phyloP scores from a whole-genome alignment of 345 rosid species.

The Citrus trifoliata region DNA sequence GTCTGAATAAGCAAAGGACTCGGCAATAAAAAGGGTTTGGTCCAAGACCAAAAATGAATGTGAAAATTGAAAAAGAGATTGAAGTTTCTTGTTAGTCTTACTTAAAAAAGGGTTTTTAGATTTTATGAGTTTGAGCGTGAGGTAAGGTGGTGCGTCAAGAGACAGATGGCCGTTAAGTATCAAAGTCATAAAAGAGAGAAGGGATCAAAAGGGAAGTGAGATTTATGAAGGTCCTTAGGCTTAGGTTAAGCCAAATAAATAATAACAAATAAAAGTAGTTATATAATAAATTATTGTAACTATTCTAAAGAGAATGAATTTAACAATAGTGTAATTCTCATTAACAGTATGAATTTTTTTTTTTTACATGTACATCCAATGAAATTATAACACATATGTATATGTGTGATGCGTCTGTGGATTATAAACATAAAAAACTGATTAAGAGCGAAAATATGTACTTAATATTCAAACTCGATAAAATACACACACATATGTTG shows the following conservation, averaged over 20 bases:
- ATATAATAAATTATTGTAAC: too few relatives aligned
- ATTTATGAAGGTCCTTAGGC: background rate
- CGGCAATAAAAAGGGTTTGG: slow-evolving; percentile 28
- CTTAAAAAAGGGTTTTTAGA: background rate
- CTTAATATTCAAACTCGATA: too few relatives aligned
- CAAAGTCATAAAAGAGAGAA: slow-evolving; percentile 18
- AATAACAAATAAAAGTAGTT: too few relatives aligned
- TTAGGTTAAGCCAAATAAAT: background rate
- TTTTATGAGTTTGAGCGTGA: slow-evolving; percentile 1
- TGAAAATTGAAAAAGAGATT: background rate
- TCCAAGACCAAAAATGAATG: slow-evolving; percentile 20
- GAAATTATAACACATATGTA: too few relatives aligned
- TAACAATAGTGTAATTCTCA: background rate
- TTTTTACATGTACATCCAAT: too few relatives aligned
- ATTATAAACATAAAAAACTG: too few relatives aligned
- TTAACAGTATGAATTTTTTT: too few relatives aligned
- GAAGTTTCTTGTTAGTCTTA: background rate
- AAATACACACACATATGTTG: too few relatives aligned
- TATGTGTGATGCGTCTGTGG: too few relatives aligned
- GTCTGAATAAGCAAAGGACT: slow-evolving; percentile 15
- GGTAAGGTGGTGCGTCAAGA: slow-evolving; percentile 44
- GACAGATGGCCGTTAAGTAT: slow-evolving; percentile 27
- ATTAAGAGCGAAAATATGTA: too few relatives aligned
- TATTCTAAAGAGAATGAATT: background rate
- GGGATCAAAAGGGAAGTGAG: background rate